A percentile compares a stretch with the other conserved stretches of the same genome.
Evolutionary conservation across 192 early-diverging fungal genomes (phyloP).

Genomic region (Thamnidium elegans): DNA sequence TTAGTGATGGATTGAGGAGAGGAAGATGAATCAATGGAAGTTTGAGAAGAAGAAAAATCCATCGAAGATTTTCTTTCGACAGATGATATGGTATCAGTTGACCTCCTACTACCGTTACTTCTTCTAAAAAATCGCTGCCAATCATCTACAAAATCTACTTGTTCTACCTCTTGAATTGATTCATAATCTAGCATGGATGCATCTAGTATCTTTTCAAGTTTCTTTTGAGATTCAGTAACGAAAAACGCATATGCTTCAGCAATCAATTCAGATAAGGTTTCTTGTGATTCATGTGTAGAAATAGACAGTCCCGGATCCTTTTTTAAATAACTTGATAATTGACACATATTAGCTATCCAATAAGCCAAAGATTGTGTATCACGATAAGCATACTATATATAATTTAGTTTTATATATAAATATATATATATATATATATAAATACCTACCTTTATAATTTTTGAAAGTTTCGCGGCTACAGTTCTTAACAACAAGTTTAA

Average conservation of each 20-base stretch:
- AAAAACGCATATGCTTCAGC: slow-evolving; percentile 63
- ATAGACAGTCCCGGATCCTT: slow-evolving; percentile 71
- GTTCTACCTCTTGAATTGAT: slow-evolving; percentile 62
- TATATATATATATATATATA: no score
- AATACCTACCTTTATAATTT: slow-evolving; percentile 45
- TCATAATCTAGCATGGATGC: slow-evolving; percentile 66
- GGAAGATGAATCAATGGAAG: background rate
- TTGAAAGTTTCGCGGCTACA: slow-evolving; percentile 54
- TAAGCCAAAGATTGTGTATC: slow-evolving; percentile 54
- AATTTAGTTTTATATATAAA: no score
- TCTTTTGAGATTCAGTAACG: slow-evolving; percentile 57
- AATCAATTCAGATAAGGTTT: slow-evolving; percentile 72
- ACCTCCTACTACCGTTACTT: background rate
- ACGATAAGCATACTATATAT: slow-evolving; percentile 39
- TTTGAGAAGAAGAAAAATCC: background rate
- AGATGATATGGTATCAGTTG: no score
- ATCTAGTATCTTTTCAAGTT: slow-evolving; percentile 65
- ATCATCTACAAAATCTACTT: slow-evolving; percentile 54
- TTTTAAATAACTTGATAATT: slow-evolving; percentile 82
- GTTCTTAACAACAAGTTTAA: slow-evolving; percentile 65
- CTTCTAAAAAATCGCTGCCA: slow-evolving; percentile 52
- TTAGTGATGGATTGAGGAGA: slow-evolving; percentile 68
- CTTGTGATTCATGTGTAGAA: slow-evolving; percentile 68
- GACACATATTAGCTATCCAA: slow-evolving; percentile 84
- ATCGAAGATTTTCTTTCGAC: background rate